These are phyloP conservation scores for Xylaria sp. DNA, from an alignment of 2,329 filamentous ascomycete species.

Conservation along the genomic window DNA sequence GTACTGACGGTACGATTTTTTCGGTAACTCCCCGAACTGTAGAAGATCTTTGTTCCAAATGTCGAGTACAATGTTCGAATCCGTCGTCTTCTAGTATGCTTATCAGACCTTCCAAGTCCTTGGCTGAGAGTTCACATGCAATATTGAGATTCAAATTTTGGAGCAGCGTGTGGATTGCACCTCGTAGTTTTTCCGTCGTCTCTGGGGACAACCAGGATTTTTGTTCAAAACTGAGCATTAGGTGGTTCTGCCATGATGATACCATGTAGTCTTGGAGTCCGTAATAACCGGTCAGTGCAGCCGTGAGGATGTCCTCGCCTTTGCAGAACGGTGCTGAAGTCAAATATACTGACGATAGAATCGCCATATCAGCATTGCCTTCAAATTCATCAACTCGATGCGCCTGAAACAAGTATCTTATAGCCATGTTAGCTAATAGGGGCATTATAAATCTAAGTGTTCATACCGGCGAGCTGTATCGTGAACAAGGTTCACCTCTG, in stretches of 20 bases:
- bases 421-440: neutral
- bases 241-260: conserved; percentile 10
- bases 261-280: conserved; percentile 21
- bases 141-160: neutral
- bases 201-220: neutral
- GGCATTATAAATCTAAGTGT: neutral
- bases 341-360: conserved; percentile 16
- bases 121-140: too few relatives aligned
- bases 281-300: conserved; percentile 23
- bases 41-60: neutral
- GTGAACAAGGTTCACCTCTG: conserved; percentile 23
- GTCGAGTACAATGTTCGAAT: neutral
- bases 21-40: neutral
- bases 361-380: conserved; percentile 20
- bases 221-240: neutral
- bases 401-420: conserved; percentile 20
- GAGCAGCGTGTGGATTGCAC: neutral
- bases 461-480: conserved; percentile 26
- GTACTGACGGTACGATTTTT: neutral
- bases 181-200: neutral
- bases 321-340: neutral
- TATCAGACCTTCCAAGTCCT: neutral
- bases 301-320: neutral
- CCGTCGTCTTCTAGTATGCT: neutral
- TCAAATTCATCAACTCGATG: conserved; percentile 18